phyloP scores from a whole-genome alignment of 768 basidiomycete genomes.

The Dioszegia aurantiaca region DNA sequence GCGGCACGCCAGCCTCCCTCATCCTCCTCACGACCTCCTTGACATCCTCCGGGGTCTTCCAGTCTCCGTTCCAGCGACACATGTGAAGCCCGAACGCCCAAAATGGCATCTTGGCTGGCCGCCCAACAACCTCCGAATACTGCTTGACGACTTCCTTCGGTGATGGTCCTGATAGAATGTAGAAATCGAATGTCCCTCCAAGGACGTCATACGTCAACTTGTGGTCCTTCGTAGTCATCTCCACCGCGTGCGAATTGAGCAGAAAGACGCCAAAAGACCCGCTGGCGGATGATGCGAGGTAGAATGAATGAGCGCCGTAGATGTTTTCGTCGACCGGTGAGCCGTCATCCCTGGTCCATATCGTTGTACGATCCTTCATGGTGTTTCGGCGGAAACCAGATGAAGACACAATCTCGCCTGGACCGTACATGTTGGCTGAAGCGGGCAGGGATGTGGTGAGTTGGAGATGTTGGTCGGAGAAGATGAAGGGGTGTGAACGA shows the following conservation, averaged over 20 bases:
- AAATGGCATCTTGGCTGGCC: slow-evolving; percentile 67
- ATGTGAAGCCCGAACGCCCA: slow-evolving; percentile 80
- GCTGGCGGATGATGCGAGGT: slow-evolving; percentile 11
- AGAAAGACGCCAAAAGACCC: slow-evolving; percentile 72
- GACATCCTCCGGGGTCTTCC: slow-evolving; percentile 51
- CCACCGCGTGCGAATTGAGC: slow-evolving; percentile 67
- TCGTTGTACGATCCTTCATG: slow-evolving; percentile 7
- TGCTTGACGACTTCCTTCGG: slow-evolving; percentile 63
- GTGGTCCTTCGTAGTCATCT: slow-evolving; percentile 60
- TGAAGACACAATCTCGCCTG: slow-evolving; percentile 59
- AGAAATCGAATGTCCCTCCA: slow-evolving; percentile 74
- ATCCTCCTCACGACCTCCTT: slow-evolving; percentile 62
- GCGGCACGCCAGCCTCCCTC: slow-evolving; percentile 70
- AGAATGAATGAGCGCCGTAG: slow-evolving; percentile 22
- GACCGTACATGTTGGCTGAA: slow-evolving; percentile 70
- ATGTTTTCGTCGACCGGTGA: slow-evolving; percentile 44
- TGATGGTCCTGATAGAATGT: slow-evolving; percentile 63
- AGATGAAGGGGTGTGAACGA: slow-evolving; percentile 65
- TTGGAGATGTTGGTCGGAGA: slow-evolving; percentile 73
- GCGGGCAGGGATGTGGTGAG: slow-evolving; percentile 64
- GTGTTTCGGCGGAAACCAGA: slow-evolving; percentile 12
- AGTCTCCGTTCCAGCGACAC: slow-evolving; percentile 59
- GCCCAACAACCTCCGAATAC: slow-evolving; percentile 65
- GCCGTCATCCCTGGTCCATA: slow-evolving; percentile 24
- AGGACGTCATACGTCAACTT: slow-evolving; percentile 67